phyloP scores from a whole-genome alignment of 192 early-diverging fungal genomes.

The Spizellomyces sp. region DNA sequence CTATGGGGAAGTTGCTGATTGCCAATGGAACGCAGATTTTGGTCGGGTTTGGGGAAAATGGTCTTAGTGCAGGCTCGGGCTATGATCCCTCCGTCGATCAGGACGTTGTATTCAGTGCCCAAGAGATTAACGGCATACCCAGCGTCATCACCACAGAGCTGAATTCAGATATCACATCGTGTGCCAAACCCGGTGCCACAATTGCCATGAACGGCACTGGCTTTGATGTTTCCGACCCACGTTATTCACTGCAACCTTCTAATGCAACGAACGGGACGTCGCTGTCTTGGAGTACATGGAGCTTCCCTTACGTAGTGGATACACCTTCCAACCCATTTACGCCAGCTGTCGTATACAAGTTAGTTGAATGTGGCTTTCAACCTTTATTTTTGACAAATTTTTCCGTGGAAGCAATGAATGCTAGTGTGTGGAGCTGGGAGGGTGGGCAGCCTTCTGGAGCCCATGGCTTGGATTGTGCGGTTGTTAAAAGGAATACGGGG shows the following conservation, averaged over 20 bases:
- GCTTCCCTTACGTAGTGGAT: constrained; percentile 21
- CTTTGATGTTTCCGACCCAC: constrained; percentile 5
- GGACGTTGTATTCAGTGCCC: constrained; percentile 14
- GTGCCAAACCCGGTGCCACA: constrained; percentile 11
- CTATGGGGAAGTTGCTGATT: constrained; percentile 10
- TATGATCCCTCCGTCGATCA: constrained; percentile 9
- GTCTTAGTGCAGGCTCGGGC: constrained; percentile 4
- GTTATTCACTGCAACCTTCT: neutral
- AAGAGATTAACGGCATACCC: constrained; percentile 6
- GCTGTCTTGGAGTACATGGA: neutral
- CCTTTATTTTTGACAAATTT: constrained; percentile 11
- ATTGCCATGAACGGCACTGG: constrained; percentile 30
- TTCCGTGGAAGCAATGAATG: constrained; percentile 3
- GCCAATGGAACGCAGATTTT: constrained; percentile 15
- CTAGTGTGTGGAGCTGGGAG: constrained; percentile 24
- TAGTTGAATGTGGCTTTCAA: constrained; percentile 20
- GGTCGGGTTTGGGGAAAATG: constrained; percentile 16
- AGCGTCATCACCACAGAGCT: neutral
- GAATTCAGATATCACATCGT: neutral
- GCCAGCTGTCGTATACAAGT: neutral
- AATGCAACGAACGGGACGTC: neutral
- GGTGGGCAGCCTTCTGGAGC: constrained; percentile 3
- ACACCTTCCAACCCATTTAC: constrained; percentile 3
- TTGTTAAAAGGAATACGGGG: constrained; percentile 9
- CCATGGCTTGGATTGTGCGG: constrained; percentile 10